phyloP scores from a whole-genome alignment of 1,284 basidiomycete genomes.

The Polyporus tsugae region DNA sequence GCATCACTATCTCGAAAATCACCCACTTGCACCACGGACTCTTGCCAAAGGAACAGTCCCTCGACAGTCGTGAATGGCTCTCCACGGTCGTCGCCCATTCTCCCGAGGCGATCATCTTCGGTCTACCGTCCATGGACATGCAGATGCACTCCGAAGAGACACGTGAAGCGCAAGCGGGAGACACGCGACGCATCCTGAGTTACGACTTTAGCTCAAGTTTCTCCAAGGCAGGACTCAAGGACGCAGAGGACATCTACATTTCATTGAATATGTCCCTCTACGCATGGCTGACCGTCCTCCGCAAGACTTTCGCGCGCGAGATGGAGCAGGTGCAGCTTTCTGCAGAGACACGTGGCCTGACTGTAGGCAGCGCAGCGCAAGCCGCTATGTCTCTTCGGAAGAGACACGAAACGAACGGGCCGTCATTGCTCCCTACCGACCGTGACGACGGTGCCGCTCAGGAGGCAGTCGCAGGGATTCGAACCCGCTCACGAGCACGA shows the following conservation, averaged over 20 bases:
- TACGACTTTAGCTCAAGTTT: constrained; percentile 83
- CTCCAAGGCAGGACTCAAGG: constrained; percentile 57
- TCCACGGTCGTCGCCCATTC: constrained; percentile 62
- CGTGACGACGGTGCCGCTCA: constrained; percentile 9
- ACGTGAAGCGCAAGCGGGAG: constrained; percentile 37
- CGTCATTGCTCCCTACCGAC: constrained; percentile 1
- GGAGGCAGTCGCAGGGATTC: constrained; percentile 12
- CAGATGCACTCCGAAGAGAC: constrained; percentile 76
- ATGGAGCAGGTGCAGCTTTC: constrained; percentile 74
- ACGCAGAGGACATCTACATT: constrained; percentile 80
- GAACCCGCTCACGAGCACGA: constrained; percentile 21
- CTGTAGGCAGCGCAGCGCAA: constrained; percentile 17
- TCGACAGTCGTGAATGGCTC: constrained; percentile 63
- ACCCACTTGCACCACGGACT: constrained; percentile 61
- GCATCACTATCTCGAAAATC: constrained; percentile 78
- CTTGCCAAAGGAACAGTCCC: constrained; percentile 47
- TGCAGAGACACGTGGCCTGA: constrained; percentile 55
- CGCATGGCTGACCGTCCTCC: constrained; percentile 78
- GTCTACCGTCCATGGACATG: constrained; percentile 81
- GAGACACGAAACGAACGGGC: constrained; percentile 31
- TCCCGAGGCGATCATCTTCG: constrained; percentile 75
- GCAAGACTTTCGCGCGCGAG: constrained; percentile 76
- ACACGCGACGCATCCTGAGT: constrained; percentile 51
- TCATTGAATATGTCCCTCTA: constrained; percentile 83
- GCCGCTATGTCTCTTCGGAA: constrained; percentile 31